phyloP scores from a whole-genome alignment of 2,329 filamentous ascomycete species.

The Cercospora zeae-maydis region DNA sequence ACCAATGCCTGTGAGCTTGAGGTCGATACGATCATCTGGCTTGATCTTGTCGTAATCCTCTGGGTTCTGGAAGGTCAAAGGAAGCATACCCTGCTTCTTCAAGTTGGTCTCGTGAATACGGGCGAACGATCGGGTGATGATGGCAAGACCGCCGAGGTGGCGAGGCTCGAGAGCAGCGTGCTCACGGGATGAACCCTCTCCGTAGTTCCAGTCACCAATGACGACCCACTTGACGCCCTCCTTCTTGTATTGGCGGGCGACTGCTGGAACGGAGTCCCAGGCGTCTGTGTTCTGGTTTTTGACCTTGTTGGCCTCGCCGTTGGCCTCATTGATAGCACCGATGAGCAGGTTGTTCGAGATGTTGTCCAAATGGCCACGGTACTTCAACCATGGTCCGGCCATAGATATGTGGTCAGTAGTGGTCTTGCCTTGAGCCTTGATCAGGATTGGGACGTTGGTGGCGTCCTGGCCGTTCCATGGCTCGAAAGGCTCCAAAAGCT shows the following conservation, averaged over 20 bases:
- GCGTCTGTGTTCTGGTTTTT: slow-evolving; percentile 83
- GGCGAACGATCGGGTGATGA: slow-evolving; percentile 92
- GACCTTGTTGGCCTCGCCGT: slow-evolving; percentile 96
- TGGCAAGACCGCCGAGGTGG: slow-evolving; percentile 93
- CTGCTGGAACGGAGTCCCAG: slow-evolving; percentile 83
- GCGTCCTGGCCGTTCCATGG: slow-evolving; percentile 86
- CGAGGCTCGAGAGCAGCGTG: slow-evolving; percentile 96
- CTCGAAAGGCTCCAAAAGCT: slow-evolving; percentile 80
- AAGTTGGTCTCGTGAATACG: slow-evolving; percentile 99
- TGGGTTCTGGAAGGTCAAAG: slow-evolving; percentile 88
- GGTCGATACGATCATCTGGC: slow-evolving; percentile 86
- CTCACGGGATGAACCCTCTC: slow-evolving; percentile 95
- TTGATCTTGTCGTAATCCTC: slow-evolving; percentile 97
- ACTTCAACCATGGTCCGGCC: slow-evolving; percentile 97
- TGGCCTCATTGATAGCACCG: slow-evolving; percentile 91
- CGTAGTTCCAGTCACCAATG: slow-evolving; percentile 99
- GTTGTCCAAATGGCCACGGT: slow-evolving; percentile 98
- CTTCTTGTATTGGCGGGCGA: slow-evolving; percentile 97
- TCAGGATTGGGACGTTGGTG: slow-evolving; percentile 78
- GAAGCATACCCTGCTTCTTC: slow-evolving; percentile 99
- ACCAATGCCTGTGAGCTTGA: slow-evolving; percentile 81
- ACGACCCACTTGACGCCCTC: slow-evolving; percentile 97
- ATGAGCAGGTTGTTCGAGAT: slow-evolving; percentile 99
- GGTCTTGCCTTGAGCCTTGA: slow-evolving; percentile 85
- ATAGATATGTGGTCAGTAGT: slow-evolving; percentile 41